Percentiles rank a stretch among this genome's conserved stretches.
These are phyloP conservation scores for Raphanus raphanistrum DNA, from an alignment of 345 rosid genomes.

Conservation along the genomic window DNA sequence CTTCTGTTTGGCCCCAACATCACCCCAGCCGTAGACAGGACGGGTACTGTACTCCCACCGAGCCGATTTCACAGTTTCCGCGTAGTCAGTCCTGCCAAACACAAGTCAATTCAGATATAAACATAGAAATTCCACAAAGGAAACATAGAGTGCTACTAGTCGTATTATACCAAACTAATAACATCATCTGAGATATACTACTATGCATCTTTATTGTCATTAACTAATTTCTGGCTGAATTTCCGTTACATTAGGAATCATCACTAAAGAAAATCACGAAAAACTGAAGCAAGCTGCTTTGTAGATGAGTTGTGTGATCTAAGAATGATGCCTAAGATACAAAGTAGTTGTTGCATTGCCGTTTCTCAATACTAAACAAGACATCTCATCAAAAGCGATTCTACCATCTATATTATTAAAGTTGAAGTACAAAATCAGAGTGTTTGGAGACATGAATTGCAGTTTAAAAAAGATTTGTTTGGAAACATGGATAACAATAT, in stretches of 20 bases:
- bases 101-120: slow-evolving; percentile 4
- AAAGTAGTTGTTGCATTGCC: background rate
- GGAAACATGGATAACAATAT: too few relatives aligned
- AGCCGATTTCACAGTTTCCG: slow-evolving; percentile 71
- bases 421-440: too few relatives aligned
- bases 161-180: background rate
- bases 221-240: too few relatives aligned
- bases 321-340: slow-evolving; percentile 6
- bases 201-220: too few relatives aligned
- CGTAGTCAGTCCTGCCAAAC: slow-evolving; percentile 63
- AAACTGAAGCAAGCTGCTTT: background rate
- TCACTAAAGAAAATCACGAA: slow-evolving; percentile 3
- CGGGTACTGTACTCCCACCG: slow-evolving; percentile 96
- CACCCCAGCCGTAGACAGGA: slow-evolving; percentile 93
- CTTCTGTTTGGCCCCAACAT: slow-evolving; percentile 75
- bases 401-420: too few relatives aligned
- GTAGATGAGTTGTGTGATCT: slow-evolving; percentile 4
- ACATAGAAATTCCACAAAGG: background rate
- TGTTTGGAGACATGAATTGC: too few relatives aligned
- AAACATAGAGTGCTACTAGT: background rate
- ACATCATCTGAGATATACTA: background rate
- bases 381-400: background rate
- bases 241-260: background rate
- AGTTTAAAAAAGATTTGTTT: too few relatives aligned
- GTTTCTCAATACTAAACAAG: slow-evolving; percentile 13